phyloP scores from a whole-genome alignment of 2,329 filamentous ascomycete species.

The Metarhizium anisopliae region DNA sequence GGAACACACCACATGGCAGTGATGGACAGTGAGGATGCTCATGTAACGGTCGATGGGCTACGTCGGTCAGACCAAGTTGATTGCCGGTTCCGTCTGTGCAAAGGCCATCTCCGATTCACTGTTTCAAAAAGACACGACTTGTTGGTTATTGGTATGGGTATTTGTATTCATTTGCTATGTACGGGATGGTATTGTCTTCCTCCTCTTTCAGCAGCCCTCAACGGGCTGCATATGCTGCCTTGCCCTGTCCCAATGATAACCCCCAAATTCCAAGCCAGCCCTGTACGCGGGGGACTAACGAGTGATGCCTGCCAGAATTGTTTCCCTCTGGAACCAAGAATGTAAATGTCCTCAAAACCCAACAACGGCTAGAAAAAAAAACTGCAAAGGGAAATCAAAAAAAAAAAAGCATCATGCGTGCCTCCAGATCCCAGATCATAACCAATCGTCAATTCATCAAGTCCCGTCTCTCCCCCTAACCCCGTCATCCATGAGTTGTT shows the following conservation, averaged over 20 bases:
- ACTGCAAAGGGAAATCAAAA: not conserved
- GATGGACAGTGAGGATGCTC: no score
- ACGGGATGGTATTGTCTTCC: not conserved
- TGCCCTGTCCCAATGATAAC: not conserved
- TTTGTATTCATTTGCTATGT: constrained; percentile 1
- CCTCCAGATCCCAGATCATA: not conserved
- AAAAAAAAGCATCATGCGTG: constrained; percentile 2
- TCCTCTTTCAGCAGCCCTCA: not conserved
- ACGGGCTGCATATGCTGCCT: not conserved
- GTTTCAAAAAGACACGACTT: not conserved
- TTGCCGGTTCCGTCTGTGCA: no score
- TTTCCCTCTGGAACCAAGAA: not conserved
- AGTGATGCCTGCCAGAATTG: not conserved
- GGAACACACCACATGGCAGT: no score
- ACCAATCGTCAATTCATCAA: constrained; percentile 1
- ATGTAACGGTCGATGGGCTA: no score
- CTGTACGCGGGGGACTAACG: not conserved
- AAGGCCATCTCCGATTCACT: not conserved
- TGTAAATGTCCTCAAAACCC: not conserved
- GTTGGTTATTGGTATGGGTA: not conserved
- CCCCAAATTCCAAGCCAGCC: not conserved
- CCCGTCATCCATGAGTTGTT: not conserved
- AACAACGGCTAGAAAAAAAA: not conserved
- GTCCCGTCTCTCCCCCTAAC: not conserved
- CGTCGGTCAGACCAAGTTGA: no score